phyloP scores from a whole-genome alignment of 1,284 basidiomycete species.

The Trichosporon sp. region DNA sequence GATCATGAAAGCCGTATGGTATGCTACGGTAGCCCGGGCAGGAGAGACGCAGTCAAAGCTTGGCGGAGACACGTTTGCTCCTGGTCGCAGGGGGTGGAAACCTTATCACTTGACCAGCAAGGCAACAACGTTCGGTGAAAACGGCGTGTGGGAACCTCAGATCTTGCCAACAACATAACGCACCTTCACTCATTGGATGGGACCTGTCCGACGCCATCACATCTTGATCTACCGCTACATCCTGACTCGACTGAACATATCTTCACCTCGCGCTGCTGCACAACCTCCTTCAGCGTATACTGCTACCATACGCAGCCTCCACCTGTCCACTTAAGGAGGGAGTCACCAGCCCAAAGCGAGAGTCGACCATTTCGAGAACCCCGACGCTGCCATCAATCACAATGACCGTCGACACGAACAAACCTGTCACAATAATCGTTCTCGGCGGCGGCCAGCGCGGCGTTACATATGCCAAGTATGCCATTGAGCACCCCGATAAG shows the following conservation, averaged over 20 bases:
- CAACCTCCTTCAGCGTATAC: background rate
- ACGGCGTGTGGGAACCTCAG: background rate
- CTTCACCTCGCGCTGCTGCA: background rate
- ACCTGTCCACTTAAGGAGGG: background rate
- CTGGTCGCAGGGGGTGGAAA: background rate
- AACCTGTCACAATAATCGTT: slow-evolving; percentile 52
- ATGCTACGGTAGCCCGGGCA: background rate
- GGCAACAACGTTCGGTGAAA: background rate
- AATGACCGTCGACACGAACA: slow-evolving; percentile 13
- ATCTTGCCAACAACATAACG: background rate
- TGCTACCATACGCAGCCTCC: background rate
- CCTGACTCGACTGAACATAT: background rate
- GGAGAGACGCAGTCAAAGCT: too few species aligned
- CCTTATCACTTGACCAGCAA: background rate
- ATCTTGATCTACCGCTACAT: background rate
- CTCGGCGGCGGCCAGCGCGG: slow-evolving; percentile 78
- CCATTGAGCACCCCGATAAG: slow-evolving; percentile 56
- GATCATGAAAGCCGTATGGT: background rate
- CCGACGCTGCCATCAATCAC: too few species aligned
- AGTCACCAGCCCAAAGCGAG: background rate
- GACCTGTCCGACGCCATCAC: background rate
- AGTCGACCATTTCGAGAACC: too few species aligned
- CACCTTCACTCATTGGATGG: background rate
- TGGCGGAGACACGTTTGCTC: background rate
- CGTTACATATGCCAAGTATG: slow-evolving; percentile 65